A percentile compares a stretch with the other conserved stretches of the same genome.
These are phyloP conservation scores for Naegleria gruberi DNA, from an alignment of 208 protist genomes.

Conservation along the genomic window DNA sequence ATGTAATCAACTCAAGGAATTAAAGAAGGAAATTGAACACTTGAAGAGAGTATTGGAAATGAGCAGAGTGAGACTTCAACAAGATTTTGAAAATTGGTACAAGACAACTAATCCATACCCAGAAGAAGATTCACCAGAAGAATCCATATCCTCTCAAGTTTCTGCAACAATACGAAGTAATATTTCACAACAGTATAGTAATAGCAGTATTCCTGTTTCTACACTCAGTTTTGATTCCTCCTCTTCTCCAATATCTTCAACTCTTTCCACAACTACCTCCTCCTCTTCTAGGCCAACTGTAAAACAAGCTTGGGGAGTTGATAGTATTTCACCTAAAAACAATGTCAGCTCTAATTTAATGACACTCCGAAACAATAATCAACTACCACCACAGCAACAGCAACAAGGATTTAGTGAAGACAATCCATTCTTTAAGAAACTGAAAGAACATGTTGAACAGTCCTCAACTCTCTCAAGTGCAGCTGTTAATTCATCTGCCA, in stretches of 20 bases:
- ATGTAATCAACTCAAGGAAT: not conserved
- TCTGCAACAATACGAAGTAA: no score
- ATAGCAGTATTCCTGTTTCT: no score
- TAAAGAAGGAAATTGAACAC: slow-evolving; percentile 11
- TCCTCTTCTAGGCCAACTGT: no score
- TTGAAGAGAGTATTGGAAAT: not conserved
- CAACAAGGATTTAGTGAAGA: not conserved
- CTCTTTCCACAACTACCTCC: no score
- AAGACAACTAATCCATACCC: not conserved
- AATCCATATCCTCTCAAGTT: no score
- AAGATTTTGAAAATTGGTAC: slow-evolving; percentile 16
- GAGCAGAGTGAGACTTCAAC: not conserved
- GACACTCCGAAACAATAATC: no score
- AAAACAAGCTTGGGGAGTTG: no score
- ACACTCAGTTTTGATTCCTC: no score
- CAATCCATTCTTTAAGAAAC: not conserved
- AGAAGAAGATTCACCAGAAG: not conserved
- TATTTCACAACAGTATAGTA: no score
- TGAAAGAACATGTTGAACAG: not conserved
- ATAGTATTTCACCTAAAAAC: no score
- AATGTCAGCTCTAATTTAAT: no score
- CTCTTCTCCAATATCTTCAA: no score
- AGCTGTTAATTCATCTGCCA: not conserved
- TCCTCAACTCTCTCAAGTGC: not conserved
- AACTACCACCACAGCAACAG: not conserved